These are phyloP conservation scores for Cryphonectria carpinicola DNA, from an alignment of 2,329 filamentous ascomycete genomes.

Conservation along the genomic window DNA sequence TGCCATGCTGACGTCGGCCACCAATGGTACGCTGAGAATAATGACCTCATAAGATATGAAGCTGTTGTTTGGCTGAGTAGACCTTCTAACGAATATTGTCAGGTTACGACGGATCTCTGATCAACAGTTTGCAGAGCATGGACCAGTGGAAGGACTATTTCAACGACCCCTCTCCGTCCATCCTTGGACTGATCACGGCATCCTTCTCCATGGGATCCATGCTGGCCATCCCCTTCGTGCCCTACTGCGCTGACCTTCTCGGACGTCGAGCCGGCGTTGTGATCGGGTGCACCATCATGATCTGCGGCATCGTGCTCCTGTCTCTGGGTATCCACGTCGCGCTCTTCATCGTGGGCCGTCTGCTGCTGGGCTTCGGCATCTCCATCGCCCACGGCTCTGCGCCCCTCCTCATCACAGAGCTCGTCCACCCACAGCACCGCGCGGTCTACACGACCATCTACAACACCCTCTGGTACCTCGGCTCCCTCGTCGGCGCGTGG, in stretches of 20 bases:
- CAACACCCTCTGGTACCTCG: constrained; percentile 37
- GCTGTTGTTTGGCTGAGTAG: too few species aligned
- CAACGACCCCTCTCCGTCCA: constrained; percentile 37
- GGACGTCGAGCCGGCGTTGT: constrained; percentile 50
- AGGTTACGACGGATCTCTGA: constrained; percentile 49
- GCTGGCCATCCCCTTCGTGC: constrained; percentile 48
- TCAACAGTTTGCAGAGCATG: constrained; percentile 52
- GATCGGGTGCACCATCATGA: constrained; percentile 47
- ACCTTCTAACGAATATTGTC: background rate
- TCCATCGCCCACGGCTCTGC: constrained; percentile 31
- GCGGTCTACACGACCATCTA: constrained; percentile 38
- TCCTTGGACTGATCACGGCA: constrained; percentile 46
- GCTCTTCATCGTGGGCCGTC: constrained; percentile 46
- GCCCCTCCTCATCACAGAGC: constrained; percentile 39
- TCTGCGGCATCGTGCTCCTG: constrained; percentile 46
- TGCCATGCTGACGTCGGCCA: constrained; percentile 41
- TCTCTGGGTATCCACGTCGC: constrained; percentile 42
- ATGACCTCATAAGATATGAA: too few species aligned
- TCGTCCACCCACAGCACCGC: constrained; percentile 45
- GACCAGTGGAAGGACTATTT: constrained; percentile 45
- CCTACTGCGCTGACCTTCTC: constrained; percentile 49
- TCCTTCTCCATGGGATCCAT: constrained; percentile 52
- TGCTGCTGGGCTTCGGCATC: constrained; percentile 42
- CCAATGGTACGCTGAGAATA: constrained; percentile 37
- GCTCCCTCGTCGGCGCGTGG: constrained; percentile 36